Conservation (phyloP, 495 filamentous ascomycete species). For the Chaetomium fimeti region DNA sequence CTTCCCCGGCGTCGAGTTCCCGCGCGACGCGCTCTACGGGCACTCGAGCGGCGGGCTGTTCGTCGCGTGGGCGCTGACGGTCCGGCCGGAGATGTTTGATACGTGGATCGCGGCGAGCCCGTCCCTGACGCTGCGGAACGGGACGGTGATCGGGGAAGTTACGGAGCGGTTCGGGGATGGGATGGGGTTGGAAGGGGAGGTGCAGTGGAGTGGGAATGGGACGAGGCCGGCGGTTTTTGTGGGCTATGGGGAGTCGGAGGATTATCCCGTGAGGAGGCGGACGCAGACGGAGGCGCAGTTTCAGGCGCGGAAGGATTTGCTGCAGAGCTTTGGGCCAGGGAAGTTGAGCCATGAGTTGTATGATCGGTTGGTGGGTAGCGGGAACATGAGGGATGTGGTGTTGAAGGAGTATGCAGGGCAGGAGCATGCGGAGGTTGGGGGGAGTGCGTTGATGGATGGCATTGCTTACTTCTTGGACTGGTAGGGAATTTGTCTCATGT, state of each 20-base stretch:
- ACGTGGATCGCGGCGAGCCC: conserved; percentile 26
- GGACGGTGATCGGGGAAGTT: conserved; percentile 23
- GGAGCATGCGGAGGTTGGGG: conserved; percentile 28
- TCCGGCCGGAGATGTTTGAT: conserved; percentile 24
- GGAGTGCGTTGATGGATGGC: conserved; percentile 29
- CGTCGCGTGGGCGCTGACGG: conserved; percentile 22
- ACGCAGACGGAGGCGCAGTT: conserved; percentile 29
- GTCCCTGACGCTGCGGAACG: conserved; percentile 17
- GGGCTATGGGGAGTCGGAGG: too few species aligned
- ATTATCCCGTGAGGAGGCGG: conserved; percentile 3
- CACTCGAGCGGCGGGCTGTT: conserved; percentile 29
- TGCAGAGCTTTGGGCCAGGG: conserved; percentile 9
- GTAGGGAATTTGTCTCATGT: conserved; percentile 7
- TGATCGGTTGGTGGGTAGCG: conserved; percentile 22
- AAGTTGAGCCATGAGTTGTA: conserved; percentile 25
- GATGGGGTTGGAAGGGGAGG: neutral
- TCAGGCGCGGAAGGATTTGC: conserved; percentile 16
- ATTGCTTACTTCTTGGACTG: conserved; percentile 34
- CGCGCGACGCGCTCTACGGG: conserved; percentile 28
- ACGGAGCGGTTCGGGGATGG: conserved; percentile 15
- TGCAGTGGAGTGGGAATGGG: too few species aligned
- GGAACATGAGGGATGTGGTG: conserved; percentile 23
- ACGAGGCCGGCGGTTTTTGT: too few species aligned
- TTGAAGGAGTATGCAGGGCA: conserved; percentile 30
- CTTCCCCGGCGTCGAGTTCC: conserved; percentile 26